Conservation (phyloP, 495 filamentous ascomycete species). For the Cercophora newfieldiana region DNA sequence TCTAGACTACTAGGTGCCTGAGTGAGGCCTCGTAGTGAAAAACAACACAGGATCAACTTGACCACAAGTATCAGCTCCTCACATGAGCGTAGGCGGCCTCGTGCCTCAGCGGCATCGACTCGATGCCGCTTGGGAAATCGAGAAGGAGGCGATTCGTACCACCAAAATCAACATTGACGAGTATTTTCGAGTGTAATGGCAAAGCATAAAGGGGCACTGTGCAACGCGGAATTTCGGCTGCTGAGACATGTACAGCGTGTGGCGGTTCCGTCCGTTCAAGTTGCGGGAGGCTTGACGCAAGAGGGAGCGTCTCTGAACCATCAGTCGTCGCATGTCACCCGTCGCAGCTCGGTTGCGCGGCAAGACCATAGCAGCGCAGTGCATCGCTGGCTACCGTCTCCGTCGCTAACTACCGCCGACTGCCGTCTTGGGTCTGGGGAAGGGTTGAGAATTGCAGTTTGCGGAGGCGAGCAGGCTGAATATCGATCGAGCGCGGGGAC, state of each 20-base stretch:
- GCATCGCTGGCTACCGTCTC: background rate
- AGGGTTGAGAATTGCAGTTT: background rate
- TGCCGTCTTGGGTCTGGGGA: background rate
- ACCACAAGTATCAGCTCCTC: too few relatives aligned
- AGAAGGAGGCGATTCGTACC: background rate
- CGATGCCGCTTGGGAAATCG: too few relatives aligned
- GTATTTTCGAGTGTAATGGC: background rate
- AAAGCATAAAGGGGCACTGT: background rate
- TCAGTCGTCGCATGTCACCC: background rate
- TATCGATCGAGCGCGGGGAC: background rate
- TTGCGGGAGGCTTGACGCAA: background rate
- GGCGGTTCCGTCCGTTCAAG: background rate
- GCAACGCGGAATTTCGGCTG: background rate
- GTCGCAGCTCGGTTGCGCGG: background rate
- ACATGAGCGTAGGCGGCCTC: too few relatives aligned
- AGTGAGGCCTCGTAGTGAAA: too few relatives aligned
- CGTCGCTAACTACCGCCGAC: background rate
- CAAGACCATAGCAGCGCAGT: background rate
- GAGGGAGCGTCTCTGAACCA: background rate
- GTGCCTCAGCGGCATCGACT: too few relatives aligned
- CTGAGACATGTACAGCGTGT: constrained; percentile 4
- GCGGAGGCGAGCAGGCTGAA: background rate
- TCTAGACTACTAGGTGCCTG: too few relatives aligned
- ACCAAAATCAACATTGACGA: background rate
- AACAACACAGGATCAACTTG: too few relatives aligned